Base-by-base conservation (phyloP, 2,329 filamentous ascomycete genomes). In the Emmonsiellopsis sp. region DNA sequence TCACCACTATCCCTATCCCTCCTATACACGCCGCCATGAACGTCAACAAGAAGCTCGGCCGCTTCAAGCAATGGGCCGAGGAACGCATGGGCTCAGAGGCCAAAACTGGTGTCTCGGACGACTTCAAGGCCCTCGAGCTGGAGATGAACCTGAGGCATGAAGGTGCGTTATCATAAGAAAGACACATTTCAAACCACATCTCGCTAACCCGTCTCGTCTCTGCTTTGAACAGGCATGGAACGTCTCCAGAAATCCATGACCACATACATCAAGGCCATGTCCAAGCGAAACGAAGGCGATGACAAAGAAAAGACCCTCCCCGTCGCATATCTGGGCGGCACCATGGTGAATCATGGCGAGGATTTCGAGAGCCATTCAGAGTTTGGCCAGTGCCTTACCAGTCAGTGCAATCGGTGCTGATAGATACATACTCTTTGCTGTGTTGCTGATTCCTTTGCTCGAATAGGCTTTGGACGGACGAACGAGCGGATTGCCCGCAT, bases 31-130 rank as follows among this genome's bases (percentile, higher is more conserved):
- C 13, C 50, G 45, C 16, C 15, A 82, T 81, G 79, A 81, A 82
- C 63, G 76, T 84, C 70, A 84, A 83, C 73, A 95, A 95, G 79
- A 95, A 94, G 70, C 83, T 97, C 68, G 92, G 91, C 74, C 86
- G 92, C 67, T 85, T 95, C 77, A 94, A 92, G 77, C 92, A 97
- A 85, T 97, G 92, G 92, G 89, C 91, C 38, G 89, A 89, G 62
- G 92, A 97, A 76, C 89, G 91, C 74, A 95, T 97, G 88, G 92
- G 92, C 63, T 83, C 82, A 60, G 91, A 96, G 73, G 81, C 85
- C 73, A 93, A 90, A 75, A 96, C 92, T 8, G 83, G 79, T 68
- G 83, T 89, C 59, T 87, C 89, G 0, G 90, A 97, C 51, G 87
- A 96, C 65, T 97, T 97, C 80, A 94, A 88, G 74, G 81, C 82